Conservation (phyloP, 345 rosid genomes). For the Carallia brachiata region DNA sequence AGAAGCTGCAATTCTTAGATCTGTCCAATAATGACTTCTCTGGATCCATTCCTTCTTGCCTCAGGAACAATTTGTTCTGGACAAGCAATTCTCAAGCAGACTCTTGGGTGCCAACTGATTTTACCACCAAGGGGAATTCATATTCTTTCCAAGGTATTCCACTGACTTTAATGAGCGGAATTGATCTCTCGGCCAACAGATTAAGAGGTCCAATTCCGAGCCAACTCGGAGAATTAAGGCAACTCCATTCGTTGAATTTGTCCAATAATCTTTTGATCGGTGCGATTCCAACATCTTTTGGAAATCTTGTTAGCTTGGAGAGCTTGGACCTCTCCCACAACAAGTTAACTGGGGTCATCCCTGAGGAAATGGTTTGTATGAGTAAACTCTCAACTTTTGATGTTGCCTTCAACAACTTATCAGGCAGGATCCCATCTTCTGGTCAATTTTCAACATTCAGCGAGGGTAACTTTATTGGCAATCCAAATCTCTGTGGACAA, state of each 20-base stretch:
- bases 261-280: constrained; percentile 21
- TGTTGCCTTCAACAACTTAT: constrained; percentile 23
- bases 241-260: constrained; percentile 21
- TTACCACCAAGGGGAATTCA: constrained; percentile 22
- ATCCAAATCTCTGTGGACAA: constrained; percentile 18
- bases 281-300: constrained; percentile 14
- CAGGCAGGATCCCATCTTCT: constrained; percentile 21
- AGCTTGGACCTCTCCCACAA: constrained; percentile 30
- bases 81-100: constrained; percentile 9
- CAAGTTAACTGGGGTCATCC: constrained; percentile 18
- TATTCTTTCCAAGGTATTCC: constrained; percentile 19
- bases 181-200: constrained; percentile 19
- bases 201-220: constrained; percentile 12
- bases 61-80: constrained; percentile 7
- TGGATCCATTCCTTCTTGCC: constrained; percentile 20
- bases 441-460: constrained; percentile 18
- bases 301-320: constrained; percentile 15
- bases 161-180: constrained; percentile 23
- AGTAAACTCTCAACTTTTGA: not conserved
- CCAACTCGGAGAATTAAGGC: constrained; percentile 12
- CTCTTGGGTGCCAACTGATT: constrained; percentile 22
- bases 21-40: constrained; percentile 18
- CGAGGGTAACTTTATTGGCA: constrained; percentile 9
- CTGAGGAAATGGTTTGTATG: constrained; percentile 5
- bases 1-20: constrained; percentile 21